These are phyloP conservation scores for Fistulina hepatica DNA, from an alignment of 1,284 basidiomycete genomes.

Conservation along the genomic window DNA sequence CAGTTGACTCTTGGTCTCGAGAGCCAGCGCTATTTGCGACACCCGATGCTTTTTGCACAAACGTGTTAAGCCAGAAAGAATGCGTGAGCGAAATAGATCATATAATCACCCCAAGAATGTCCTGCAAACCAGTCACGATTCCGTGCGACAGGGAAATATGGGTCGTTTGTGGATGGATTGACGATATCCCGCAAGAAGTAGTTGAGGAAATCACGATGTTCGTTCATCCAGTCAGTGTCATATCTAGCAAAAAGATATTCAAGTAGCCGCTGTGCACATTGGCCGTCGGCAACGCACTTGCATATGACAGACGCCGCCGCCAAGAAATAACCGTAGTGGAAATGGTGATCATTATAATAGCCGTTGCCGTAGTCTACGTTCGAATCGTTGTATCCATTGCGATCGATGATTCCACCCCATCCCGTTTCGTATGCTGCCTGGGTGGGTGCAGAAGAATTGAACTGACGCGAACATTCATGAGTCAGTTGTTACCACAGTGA, in stretches of 20 bases:
- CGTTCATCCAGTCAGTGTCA: conserved; percentile 19
- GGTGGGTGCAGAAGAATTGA: conserved; percentile 17
- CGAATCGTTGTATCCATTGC: conserved; percentile 21
- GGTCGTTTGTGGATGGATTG: conserved; percentile 23
- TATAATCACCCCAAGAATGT: conserved; percentile 25
- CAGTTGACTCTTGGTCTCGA: conserved; percentile 25
- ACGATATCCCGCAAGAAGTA: conserved; percentile 25
- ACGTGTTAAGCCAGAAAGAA: neutral
- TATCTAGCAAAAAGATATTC: conserved; percentile 12
- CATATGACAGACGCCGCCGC: conserved; percentile 23
- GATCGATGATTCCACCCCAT: conserved; percentile 27
- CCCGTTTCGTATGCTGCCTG: conserved; percentile 26
- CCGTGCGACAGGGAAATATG: conserved; percentile 24
- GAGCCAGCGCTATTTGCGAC: conserved; percentile 26
- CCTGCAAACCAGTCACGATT: conserved; percentile 27
- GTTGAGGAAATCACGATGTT: conserved; percentile 18
- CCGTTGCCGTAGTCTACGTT: conserved; percentile 27
- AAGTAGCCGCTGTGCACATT: neutral
- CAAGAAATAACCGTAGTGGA: conserved; percentile 27
- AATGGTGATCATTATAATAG: conserved; percentile 27
- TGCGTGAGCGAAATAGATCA: neutral
- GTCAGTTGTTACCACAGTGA: neutral
- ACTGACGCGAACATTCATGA: conserved; percentile 13
- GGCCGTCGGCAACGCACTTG: conserved; percentile 17
- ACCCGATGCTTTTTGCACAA: conserved; percentile 24